phyloP scores from a whole-genome alignment of 371 early-diverging fungal genomes.

The Funneliformis caledonium region DNA sequence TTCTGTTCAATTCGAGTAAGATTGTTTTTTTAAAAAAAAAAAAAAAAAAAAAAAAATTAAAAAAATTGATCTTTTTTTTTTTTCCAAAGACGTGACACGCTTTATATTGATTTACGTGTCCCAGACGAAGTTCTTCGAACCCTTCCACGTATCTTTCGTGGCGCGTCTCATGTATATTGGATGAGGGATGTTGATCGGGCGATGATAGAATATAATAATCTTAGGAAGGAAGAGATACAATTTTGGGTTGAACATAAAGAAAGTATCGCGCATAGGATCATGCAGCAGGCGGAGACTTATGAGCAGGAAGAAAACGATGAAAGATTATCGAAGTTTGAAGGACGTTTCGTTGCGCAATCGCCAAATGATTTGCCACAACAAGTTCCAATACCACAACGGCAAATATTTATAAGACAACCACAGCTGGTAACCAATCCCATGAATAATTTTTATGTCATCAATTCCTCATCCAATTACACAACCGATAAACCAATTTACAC shows the following conservation, averaged over 20 bases:
- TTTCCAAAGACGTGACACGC: neutral
- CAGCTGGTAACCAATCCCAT: neutral
- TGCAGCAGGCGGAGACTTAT: neutral
- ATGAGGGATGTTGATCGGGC: neutral
- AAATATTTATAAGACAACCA: neutral
- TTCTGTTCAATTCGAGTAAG: neutral
- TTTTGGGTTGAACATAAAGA: neutral
- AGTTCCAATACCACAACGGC: neutral
- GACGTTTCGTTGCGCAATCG: neutral
- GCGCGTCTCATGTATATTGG: constrained; percentile 25
- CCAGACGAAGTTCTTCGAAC: neutral
- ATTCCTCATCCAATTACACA: neutral
- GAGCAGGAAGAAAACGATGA: constrained; percentile 20
- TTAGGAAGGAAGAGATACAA: neutral
- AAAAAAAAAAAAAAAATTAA: neutral
- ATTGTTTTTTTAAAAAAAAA: neutral
- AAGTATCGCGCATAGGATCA: neutral
- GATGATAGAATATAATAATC: neutral
- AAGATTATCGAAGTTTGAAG: neutral
- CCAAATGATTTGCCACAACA: neutral
- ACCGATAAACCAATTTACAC: too few relatives aligned
- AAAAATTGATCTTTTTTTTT: neutral
- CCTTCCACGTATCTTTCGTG: neutral
- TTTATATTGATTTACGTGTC: neutral
- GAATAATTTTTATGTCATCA: neutral